phyloP scores from a whole-genome alignment of 2,329 filamentous ascomycete species.

The Penicillium sp. region DNA sequence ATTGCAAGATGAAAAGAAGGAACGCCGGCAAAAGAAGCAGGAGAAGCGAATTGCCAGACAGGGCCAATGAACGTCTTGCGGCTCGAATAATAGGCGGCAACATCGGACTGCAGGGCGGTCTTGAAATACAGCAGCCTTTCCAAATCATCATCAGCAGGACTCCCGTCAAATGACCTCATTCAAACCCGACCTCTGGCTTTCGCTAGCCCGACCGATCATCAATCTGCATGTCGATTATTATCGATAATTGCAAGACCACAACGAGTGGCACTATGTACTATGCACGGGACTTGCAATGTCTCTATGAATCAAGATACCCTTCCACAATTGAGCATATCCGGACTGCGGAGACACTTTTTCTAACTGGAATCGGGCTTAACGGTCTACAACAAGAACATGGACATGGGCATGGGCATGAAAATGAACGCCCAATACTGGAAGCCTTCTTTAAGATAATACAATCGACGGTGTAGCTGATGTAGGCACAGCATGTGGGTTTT shows the following conservation, averaged over 20 bases:
- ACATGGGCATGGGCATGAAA: neutral
- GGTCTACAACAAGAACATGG: neutral
- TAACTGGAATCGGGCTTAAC: neutral
- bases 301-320: slow-evolving; percentile 17
- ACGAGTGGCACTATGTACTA: slow-evolving; percentile 8
- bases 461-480: neutral
- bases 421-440: neutral
- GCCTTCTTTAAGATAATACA: neutral
- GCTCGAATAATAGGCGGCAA: neutral
- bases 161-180: neutral
- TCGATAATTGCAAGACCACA: neutral
- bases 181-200: neutral
- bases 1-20: slow-evolving; percentile 28
- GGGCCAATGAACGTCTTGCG: slow-evolving; percentile 19
- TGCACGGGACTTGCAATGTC: slow-evolving; percentile 11
- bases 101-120: neutral
- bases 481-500: no score
- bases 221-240: neutral
- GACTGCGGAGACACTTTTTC: neutral
- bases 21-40: slow-evolving; percentile 43
- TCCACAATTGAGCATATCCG: neutral
- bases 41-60: slow-evolving; percentile 38
- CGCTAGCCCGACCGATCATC: neutral
- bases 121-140: neutral
- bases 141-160: neutral